Conservation (phyloP, 805 yeast genomes). For the Ogataea glucozyma region DNA sequence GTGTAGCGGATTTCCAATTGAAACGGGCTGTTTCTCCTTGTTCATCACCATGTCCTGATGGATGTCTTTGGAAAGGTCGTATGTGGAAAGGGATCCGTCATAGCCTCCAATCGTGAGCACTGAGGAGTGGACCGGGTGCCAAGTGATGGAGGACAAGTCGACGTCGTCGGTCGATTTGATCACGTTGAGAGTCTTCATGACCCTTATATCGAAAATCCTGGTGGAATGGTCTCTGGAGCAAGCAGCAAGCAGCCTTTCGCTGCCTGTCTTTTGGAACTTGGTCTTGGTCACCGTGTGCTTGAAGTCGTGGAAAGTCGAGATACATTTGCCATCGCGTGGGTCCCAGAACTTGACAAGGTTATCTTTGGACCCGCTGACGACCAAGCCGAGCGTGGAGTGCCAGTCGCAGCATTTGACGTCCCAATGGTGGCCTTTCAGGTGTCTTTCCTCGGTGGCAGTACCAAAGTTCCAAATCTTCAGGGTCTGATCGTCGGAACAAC, state of each 20-base stretch:
- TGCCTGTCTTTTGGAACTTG: slow-evolving; percentile 68
- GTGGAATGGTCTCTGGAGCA: slow-evolving; percentile 88
- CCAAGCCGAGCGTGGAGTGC: slow-evolving; percentile 86
- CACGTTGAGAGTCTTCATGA: slow-evolving; percentile 73
- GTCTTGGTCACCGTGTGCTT: slow-evolving; percentile 92
- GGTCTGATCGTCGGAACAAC: slow-evolving; percentile 89
- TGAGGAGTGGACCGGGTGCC: slow-evolving; percentile 90
- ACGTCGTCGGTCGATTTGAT: slow-evolving; percentile 73
- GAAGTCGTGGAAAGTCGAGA: slow-evolving; percentile 84
- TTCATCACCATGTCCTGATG: slow-evolving; percentile 34
- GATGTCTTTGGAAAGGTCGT: slow-evolving; percentile 55
- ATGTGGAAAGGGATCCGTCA: slow-evolving; percentile 85
- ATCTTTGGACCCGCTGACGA: slow-evolving; percentile 94
- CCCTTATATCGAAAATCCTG: slow-evolving; percentile 82
- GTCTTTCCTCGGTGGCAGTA: slow-evolving; percentile 78
- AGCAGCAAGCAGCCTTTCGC: slow-evolving; percentile 77
- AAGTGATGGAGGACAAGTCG: slow-evolving; percentile 80
- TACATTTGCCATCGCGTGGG: slow-evolving; percentile 75
- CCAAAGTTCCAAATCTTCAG: slow-evolving; percentile 94
- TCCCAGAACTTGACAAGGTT: slow-evolving; percentile 95
- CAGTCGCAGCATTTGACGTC: slow-evolving; percentile 97
- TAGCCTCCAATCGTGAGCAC: slow-evolving; percentile 83
- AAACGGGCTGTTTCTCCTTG: slow-evolving; percentile 24
- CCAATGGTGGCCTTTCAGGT: slow-evolving; percentile 94
- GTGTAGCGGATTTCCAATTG: slow-evolving; percentile 40